Base-by-base conservation (phyloP, 2,329 filamentous ascomycete species). In the Saccharata proteae region DNA sequence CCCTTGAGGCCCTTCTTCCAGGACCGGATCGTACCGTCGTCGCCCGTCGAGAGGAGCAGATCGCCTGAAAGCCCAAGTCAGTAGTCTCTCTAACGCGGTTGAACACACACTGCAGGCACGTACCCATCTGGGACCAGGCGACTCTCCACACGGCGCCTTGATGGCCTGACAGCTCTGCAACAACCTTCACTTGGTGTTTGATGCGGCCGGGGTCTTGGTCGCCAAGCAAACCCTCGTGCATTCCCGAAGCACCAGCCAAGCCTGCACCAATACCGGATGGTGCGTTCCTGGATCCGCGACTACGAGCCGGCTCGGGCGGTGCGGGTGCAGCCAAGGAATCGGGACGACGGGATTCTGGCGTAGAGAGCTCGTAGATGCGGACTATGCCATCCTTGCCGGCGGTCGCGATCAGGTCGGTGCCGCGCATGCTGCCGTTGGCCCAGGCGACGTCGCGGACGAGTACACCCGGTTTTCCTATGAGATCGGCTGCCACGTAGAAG, bases 361-460 rank as follows among this genome's bases (percentile, higher is more conserved):
- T 80, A 20, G 77, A 73, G 12, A 93, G 55, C 44, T 88, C 76
- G 48, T 92, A 93, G n/a, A 98, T 79, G 23, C 88, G 71, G 23
- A 94, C 75, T 44, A 75, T 77, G 3, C 90, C 88, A 51, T 98
- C 90, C 54, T 92, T 92, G 51, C 83, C 90, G 3, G 85, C 88
- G 5, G 86, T 92, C 3, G 88, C 90, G 44, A 96, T 71, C 35
- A 88, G 70, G 53, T 98, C 90, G 52, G 83, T 88, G 1, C 88
- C 88, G 22, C 86, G 67, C 45, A 92, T 84, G 41, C 85, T 92
- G 9, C 85, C 88, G 28, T 85, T 80, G 1, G 88, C 84, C 90
- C 90, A 98, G 2, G 83, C 78, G 2, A 94, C 72, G 51, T 94
- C 86, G 28, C 88, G 70, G 5, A 94, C 80, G 18, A 35, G 24